Evolutionary conservation across 805 yeast species (phyloP).

Genomic region (Starmerella roubikii): DNA sequence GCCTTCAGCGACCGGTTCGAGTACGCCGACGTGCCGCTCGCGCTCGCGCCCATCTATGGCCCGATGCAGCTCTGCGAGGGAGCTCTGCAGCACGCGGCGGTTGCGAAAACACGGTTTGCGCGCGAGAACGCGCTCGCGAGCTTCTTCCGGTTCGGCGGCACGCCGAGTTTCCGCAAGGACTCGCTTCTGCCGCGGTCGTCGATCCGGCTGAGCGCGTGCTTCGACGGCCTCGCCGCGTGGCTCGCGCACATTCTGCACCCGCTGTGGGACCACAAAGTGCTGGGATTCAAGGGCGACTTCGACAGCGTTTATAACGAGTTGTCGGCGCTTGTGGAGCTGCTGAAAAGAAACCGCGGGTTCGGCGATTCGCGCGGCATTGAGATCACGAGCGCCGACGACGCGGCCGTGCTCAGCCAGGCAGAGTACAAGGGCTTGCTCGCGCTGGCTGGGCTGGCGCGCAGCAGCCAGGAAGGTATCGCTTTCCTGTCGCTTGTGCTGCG

Average conservation of each 20-base stretch:
- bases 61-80: constrained; percentile 82
- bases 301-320: constrained; percentile 24
- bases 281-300: constrained; percentile 26
- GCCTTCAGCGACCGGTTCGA: constrained; percentile 71
- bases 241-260: constrained; percentile 66
- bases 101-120: constrained; percentile 39
- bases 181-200: constrained; percentile 14
- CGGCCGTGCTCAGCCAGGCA: constrained; percentile 42
- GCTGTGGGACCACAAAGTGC: constrained; percentile 64
- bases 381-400: constrained; percentile 15
- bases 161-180: constrained; percentile 20
- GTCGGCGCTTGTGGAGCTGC: constrained; percentile 26
- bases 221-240: constrained; percentile 72
- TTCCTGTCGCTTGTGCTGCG: constrained; percentile 71
- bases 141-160: constrained; percentile 21
- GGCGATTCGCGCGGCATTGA: constrained; percentile 29
- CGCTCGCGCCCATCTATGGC: constrained; percentile 66
- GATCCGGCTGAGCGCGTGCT: constrained; percentile 81
- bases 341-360: constrained; percentile 34
- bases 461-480: constrained; percentile 80
- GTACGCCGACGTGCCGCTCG: constrained; percentile 44
- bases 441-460: constrained; percentile 54
- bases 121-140: constrained; percentile 26
- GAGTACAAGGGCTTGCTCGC: constrained; percentile 82
- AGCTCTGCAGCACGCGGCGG: constrained; percentile 61